Evolutionary conservation across 2,329 filamentous ascomycete genomes (phyloP).

Genomic region (Epichloe glyceriae): DNA sequence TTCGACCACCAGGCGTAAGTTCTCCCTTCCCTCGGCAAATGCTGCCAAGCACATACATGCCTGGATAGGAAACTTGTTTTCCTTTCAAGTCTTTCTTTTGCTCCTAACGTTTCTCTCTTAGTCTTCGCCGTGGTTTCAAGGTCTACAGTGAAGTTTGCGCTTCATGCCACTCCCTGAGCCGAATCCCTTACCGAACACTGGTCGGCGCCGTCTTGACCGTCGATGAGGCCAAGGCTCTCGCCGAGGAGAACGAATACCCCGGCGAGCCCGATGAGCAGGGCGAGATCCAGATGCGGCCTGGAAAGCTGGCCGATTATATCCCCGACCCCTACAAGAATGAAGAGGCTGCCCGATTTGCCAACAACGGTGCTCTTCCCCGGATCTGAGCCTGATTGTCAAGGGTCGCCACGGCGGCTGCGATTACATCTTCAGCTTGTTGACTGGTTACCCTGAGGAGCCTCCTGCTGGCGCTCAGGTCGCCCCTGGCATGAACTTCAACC

Average conservation of each 20-base stretch:
- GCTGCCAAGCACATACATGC: neutral
- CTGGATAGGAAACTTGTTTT: neutral
- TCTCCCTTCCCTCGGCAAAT: neutral
- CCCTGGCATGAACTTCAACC: slow-evolving; percentile 97
- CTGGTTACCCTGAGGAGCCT: slow-evolving; percentile 92
- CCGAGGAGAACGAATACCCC: slow-evolving; percentile 98
- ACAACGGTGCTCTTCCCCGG: slow-evolving; percentile 96
- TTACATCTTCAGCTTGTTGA: slow-evolving; percentile 96
- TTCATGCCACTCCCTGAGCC: slow-evolving; percentile 89
- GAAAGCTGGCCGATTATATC: slow-evolving; percentile 97
- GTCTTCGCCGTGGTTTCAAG: slow-evolving; percentile 96
- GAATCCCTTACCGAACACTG: slow-evolving; percentile 84
- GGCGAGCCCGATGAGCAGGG: slow-evolving; percentile 96
- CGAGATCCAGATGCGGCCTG: slow-evolving; percentile 94
- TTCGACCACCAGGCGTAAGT: slow-evolving; percentile 93
- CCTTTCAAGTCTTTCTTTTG: neutral
- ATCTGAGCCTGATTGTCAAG: slow-evolving; percentile 97
- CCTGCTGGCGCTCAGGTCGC: slow-evolving; percentile 78
- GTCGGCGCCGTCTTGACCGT: slow-evolving; percentile 90
- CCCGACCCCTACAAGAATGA: slow-evolving; percentile 96
- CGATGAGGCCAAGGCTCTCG: slow-evolving; percentile 93
- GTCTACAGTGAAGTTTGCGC: slow-evolving; percentile 98
- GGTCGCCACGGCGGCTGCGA: slow-evolving; percentile 93
- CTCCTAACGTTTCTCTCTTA: slow-evolving; percentile 22
- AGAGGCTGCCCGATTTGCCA: slow-evolving; percentile 92